Base-by-base conservation (phyloP, 805 yeast genomes). In the Schwanniomyces vanrijiae region DNA sequence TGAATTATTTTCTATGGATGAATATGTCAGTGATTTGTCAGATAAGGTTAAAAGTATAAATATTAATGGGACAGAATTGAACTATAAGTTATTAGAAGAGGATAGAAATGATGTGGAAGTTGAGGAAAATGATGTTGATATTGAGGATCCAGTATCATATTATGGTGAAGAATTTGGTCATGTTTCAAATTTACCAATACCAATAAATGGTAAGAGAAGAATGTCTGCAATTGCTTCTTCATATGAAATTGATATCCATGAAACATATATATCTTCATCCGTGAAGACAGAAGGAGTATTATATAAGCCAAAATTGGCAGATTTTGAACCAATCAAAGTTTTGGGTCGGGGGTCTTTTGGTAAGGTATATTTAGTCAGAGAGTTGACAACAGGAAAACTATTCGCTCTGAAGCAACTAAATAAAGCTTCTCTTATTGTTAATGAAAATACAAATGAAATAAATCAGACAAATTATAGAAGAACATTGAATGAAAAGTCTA, bases 281-380 rank as follows among this genome's bases (percentile, higher is more conserved):
- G 48, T 62, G 7, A 48, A 55, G 6, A 45, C 48, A 22, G 18
- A 39, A 16, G 25, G 25, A 11, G 14, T 19, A 11, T 8, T n/a
- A 20, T 60, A 59, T 47, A 57, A 60, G 51, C 68, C 71, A 19
- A 58, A 56, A 42, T 56, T 71, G 26, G 51, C 62, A 1, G 77
- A 73, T 52, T 73, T 73, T 46, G 71, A 66, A 45, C 75, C 76
- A 5, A 59, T 73, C 37, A 71, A 68, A 54, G 78, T 73, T 5
- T 55, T 73, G 44, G 78, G 78, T 19, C 65, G 63, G 51, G 78
- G 78, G 3, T 66, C 74, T 11, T 73, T 69, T 50, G 78, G 78
- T 2, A 73, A 73, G 44, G 78, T 73, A 18, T 56, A 69, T 19
- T 55, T 73, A 38, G 78, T 73, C 5, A 58, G 68, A 38, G 77